Evolutionary conservation across 2,329 filamentous ascomycete species (phyloP), one percentile per base, ranked within the genome.

Genomic region (Xylariaceae sp.): DNA sequence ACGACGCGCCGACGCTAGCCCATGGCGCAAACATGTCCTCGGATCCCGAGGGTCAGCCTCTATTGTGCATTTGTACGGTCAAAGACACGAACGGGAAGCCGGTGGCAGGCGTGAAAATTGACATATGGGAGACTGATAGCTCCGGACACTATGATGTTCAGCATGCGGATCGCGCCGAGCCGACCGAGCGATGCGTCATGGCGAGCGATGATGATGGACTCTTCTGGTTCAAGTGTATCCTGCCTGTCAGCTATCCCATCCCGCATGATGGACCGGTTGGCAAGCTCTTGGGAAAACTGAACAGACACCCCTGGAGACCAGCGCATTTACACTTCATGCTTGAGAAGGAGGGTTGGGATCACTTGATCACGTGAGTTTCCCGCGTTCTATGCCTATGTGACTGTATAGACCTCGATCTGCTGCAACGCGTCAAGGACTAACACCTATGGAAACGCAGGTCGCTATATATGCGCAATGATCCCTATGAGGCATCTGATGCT

Each of bases 311-410:
- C 53, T 93, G 86, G 77, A 77, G 91, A 49, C 91, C 91, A 1
- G 84, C 87, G 17, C 91, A 95, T 73, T 84, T 94, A 80, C 91
- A 95, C 73, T 95, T 95, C 68, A 95, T 96, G 90, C 92, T 96
- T 75, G 85, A 88, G 70, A 92, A 91, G 78, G 74, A 80, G 29
- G 89, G 90, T 0, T 92, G 84, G 76, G 91, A 96, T 77, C 84
- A 88, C 71, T 75, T 96, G 67, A 88, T 95, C 69, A 96, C 91
- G 90, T 93, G 79, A 62, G 87, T 86, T 8, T 29, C 9, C 14
- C 17, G 4, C 23, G 17, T n/a, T n/a, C n/a, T n/a, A n/a, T n/a
- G n/a, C n/a, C n/a, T n/a, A n/a, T n/a, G n/a, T 24, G 4, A 3
- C 39, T 16, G 11, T 16, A 5, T 16, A 40, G 29, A 19, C 12